These are phyloP conservation scores for Vigna radiata DNA, from an alignment of 306 rosid genomes.

Conservation along the genomic window DNA sequence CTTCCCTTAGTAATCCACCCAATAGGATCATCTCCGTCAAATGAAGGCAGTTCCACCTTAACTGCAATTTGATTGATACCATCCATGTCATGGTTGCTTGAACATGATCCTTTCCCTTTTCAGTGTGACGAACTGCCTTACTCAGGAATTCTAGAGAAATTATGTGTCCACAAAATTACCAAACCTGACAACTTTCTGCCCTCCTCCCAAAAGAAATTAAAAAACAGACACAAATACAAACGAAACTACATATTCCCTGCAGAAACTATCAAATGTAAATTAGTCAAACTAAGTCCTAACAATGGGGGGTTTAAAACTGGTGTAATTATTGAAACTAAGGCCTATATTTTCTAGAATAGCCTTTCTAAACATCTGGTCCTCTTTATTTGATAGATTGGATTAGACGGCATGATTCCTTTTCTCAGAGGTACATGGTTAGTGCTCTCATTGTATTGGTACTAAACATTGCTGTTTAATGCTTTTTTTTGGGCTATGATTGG, in stretches of 20 bases:
- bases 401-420: neutral
- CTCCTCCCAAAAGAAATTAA: no score
- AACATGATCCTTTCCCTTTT: neutral
- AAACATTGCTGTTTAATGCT: neutral
- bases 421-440: neutral
- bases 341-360: neutral
- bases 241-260: neutral
- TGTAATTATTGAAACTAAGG: neutral
- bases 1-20: neutral
- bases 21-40: neutral
- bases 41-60: neutral
- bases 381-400: conserved; percentile 31
- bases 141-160: neutral
- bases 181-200: no score
- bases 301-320: neutral
- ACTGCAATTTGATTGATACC: neutral
- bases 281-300: neutral
- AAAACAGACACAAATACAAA: no score
- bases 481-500: conserved; percentile 3
- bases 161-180: neutral
- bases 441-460: neutral
- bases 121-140: neutral
- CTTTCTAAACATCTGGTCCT: neutral
- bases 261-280: neutral
- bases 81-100: neutral